Evolutionary conservation across 164 flowering plant species (phyloP).

Genomic region (Akebia trifoliata): DNA sequence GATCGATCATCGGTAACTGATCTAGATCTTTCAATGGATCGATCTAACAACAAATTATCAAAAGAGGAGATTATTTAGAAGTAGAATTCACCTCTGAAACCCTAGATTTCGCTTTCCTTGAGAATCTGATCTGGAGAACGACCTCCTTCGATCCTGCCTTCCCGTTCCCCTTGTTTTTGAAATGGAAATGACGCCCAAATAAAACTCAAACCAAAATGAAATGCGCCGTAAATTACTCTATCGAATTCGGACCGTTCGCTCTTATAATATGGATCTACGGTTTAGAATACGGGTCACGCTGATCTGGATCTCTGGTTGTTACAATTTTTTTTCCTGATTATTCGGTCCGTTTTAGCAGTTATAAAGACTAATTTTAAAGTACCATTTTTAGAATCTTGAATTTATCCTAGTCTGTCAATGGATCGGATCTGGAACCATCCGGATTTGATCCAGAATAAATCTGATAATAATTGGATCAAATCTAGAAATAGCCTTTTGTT

Average conservation of each 20-base stretch:
- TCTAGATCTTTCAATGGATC: not conserved
- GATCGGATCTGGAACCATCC: no score
- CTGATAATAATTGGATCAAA: no score
- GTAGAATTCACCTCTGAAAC: conserved; percentile 4
- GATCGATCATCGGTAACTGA: not conserved
- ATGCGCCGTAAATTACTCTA: not conserved
- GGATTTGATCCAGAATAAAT: no score
- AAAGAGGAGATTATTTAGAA: not conserved
- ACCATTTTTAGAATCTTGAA: no score
- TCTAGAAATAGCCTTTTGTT: no score
- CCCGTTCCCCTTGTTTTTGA: not conserved
- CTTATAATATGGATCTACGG: conserved; percentile 5
- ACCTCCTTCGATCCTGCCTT: not conserved
- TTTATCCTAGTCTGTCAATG: no score
- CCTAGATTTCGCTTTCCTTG: not conserved
- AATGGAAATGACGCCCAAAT: conserved; percentile 1
- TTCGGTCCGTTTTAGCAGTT: no score
- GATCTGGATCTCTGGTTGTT: not conserved
- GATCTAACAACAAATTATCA: not conserved
- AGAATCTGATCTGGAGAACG: not conserved
- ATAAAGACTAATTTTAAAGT: no score
- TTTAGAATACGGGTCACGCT: not conserved
- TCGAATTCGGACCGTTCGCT: not conserved
- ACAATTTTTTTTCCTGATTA: not conserved
- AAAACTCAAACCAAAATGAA: not conserved